A percentile compares a stretch with the other conserved stretches of the same genome.
phyloP scores from a whole-genome alignment of 177 flowering plant genomes.

The Vitis hybrid region DNA sequence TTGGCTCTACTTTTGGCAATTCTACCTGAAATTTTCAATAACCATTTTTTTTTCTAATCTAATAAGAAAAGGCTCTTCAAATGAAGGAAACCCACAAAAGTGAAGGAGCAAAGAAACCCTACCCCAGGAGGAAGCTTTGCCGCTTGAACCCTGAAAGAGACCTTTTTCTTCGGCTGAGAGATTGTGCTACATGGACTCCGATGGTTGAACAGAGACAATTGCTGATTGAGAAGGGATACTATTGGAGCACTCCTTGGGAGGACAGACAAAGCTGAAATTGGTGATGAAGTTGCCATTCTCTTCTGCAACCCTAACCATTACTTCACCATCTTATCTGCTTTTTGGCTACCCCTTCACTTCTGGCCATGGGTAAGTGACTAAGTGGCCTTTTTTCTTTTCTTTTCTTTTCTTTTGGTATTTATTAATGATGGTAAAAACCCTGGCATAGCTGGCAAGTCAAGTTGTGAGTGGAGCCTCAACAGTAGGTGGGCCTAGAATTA shows the following conservation, averaged over 20 bases:
- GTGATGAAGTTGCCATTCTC: constrained; percentile 30
- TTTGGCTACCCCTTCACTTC: background rate
- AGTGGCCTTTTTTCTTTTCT: background rate
- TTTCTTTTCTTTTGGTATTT: too few relatives aligned
- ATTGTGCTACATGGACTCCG: background rate
- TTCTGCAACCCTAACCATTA: background rate
- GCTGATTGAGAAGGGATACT: constrained; percentile 10
- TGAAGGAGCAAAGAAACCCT: constrained; percentile 11
- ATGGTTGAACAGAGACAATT: constrained; percentile 12
- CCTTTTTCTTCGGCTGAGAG: constrained; percentile 15
- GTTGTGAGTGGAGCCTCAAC: too few relatives aligned
- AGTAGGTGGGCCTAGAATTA: too few relatives aligned
- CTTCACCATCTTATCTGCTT: background rate
- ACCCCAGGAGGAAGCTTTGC: constrained; percentile 75
- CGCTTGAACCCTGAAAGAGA: constrained; percentile 50
- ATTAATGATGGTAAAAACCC: too few relatives aligned
- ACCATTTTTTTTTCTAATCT: background rate
- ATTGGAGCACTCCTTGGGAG: constrained; percentile 15
- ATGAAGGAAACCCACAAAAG: background rate
- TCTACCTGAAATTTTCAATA: constrained; percentile 50
- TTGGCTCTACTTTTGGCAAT: constrained; percentile 74
- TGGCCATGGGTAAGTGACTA: background rate
- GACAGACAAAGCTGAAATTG: constrained; percentile 23
- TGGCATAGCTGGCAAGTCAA: too few relatives aligned
- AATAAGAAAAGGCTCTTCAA: background rate